phyloP scores from a whole-genome alignment of 2,329 filamentous ascomycete genomes.

The Teratosphaeria destructans region DNA sequence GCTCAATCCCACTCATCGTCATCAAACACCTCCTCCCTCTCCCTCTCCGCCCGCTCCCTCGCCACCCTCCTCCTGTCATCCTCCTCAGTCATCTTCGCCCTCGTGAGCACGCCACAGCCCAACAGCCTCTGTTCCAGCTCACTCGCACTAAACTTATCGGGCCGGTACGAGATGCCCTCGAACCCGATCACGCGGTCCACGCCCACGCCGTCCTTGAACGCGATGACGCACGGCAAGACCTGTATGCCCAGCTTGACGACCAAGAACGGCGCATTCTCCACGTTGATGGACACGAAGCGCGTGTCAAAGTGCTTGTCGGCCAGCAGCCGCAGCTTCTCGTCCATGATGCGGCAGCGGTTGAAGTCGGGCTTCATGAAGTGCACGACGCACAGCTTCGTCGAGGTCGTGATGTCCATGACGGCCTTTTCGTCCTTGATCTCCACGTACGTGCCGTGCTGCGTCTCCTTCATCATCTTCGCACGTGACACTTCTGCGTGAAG shows the following conservation, averaged over 20 bases:
- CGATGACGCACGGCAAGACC: constrained; percentile 49
- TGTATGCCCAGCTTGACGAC: constrained; percentile 48
- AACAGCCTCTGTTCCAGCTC: constrained; percentile 46
- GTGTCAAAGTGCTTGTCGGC: constrained; percentile 50
- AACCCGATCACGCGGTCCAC: constrained; percentile 50
- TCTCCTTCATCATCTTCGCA: constrained; percentile 37
- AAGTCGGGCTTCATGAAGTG: constrained; percentile 58
- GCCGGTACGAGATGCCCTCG: constrained; percentile 44
- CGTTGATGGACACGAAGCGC: constrained; percentile 47
- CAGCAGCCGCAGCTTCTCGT: constrained; percentile 45
- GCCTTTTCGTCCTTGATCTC: constrained; percentile 49
- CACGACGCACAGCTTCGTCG: constrained; percentile 46
- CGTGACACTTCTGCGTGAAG: constrained; percentile 46
- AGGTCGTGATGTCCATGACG: constrained; percentile 51
- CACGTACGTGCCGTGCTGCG: constrained; percentile 38
- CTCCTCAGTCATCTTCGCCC: constrained; percentile 41
- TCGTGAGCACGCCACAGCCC: constrained; percentile 39
- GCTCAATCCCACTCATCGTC: constrained; percentile 39
- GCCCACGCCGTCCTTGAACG: constrained; percentile 45
- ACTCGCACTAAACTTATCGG: constrained; percentile 44
- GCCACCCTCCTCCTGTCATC: constrained; percentile 28
- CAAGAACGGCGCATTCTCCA: constrained; percentile 50
- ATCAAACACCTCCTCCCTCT: constrained; percentile 31
- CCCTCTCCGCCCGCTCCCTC: constrained; percentile 19
- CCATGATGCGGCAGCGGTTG: constrained; percentile 51